These are phyloP conservation scores for Phytophthora ohioensis DNA, from an alignment of 352 stramenopile genomes.

Conservation along the genomic window DNA sequence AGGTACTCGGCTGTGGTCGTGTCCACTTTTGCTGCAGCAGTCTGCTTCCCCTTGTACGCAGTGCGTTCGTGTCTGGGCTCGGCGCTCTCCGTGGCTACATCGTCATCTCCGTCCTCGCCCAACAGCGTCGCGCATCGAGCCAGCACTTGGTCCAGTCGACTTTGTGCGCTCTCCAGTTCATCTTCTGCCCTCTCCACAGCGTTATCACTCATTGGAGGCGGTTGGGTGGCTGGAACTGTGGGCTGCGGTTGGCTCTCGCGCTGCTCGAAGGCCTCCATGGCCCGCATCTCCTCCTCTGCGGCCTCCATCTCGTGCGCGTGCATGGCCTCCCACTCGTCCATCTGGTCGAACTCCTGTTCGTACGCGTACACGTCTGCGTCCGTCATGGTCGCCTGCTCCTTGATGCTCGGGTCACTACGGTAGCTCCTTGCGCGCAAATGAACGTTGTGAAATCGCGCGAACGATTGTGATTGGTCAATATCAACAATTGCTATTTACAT, in stretches of 20 bases:
- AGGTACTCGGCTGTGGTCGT: slow-evolving; percentile 53
- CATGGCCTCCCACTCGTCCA: slow-evolving; percentile 89
- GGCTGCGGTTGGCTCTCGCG: slow-evolving; percentile 24
- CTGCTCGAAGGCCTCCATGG: slow-evolving; percentile 63
- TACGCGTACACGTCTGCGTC: slow-evolving; percentile 82
- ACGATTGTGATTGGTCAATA: slow-evolving; percentile 46
- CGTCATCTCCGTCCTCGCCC: slow-evolving; percentile 67
- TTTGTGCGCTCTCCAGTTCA: slow-evolving; percentile 50
- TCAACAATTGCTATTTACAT: slow-evolving; percentile 3
- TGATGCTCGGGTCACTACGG: not conserved
- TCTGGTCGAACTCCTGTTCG: slow-evolving; percentile 78
- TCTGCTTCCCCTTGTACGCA: slow-evolving; percentile 38
- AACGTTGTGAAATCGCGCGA: slow-evolving; percentile 39
- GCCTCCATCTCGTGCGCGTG: slow-evolving; percentile 85
- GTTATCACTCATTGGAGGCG: slow-evolving; percentile 9
- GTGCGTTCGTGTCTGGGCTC: slow-evolving; percentile 40
- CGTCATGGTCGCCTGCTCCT: slow-evolving; percentile 43
- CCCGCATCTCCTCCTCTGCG: slow-evolving; percentile 66
- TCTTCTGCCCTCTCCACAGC: slow-evolving; percentile 27
- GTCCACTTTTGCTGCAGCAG: slow-evolving; percentile 40
- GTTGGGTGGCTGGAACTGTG: slow-evolving; percentile 4
- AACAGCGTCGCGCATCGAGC: slow-evolving; percentile 70
- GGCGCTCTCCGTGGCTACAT: slow-evolving; percentile 45
- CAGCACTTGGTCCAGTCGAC: slow-evolving; percentile 61
- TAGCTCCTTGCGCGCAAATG: slow-evolving; percentile 1